Percentiles rank a stretch among this genome's conserved stretches.
These are phyloP conservation scores for Ophiostoma australiae DNA, from an alignment of 2,329 filamentous ascomycete genomes.

Conservation along the genomic window DNA sequence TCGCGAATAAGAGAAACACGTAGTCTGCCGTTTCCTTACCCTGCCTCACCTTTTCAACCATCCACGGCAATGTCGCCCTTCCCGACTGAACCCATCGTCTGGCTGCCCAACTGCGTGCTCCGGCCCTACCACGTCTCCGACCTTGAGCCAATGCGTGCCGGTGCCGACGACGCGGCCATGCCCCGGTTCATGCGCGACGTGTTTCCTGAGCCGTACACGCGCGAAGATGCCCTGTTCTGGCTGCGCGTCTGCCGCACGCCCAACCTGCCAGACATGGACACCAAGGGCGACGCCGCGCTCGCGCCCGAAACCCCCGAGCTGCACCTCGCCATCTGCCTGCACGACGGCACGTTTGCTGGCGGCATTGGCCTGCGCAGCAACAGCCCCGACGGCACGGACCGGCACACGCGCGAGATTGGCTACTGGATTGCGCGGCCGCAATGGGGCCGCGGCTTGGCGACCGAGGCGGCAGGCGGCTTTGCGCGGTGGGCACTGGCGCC, in stretches of 20 bases:
- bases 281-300: background rate
- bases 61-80: background rate
- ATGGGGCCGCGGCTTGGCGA: slow-evolving; percentile 46
- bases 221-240: slow-evolving; percentile 31
- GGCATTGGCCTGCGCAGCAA: slow-evolving; percentile 38
- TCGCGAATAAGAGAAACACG: too few species aligned
- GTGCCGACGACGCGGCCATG: slow-evolving; percentile 40
- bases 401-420: slow-evolving; percentile 44
- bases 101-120: slow-evolving; percentile 36
- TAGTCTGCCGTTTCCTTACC: slow-evolving; percentile 26
- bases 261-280: background rate
- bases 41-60: background rate
- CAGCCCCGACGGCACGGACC: slow-evolving; percentile 36
- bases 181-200: slow-evolving; percentile 39
- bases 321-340: slow-evolving; percentile 37
- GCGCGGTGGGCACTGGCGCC: slow-evolving; percentile 41
- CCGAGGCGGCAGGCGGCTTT: slow-evolving; percentile 39
- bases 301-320: slow-evolving; percentile 21
- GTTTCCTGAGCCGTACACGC: slow-evolving; percentile 44
- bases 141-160: slow-evolving; percentile 34
- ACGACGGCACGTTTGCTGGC: slow-evolving; percentile 38
- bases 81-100: slow-evolving; percentile 10
- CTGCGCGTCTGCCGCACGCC: slow-evolving; percentile 10
- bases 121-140: slow-evolving; percentile 41
- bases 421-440: slow-evolving; percentile 43